Conservation (phyloP, 805 yeast genomes). For the Saccharomycopsis fodiens region DNA sequence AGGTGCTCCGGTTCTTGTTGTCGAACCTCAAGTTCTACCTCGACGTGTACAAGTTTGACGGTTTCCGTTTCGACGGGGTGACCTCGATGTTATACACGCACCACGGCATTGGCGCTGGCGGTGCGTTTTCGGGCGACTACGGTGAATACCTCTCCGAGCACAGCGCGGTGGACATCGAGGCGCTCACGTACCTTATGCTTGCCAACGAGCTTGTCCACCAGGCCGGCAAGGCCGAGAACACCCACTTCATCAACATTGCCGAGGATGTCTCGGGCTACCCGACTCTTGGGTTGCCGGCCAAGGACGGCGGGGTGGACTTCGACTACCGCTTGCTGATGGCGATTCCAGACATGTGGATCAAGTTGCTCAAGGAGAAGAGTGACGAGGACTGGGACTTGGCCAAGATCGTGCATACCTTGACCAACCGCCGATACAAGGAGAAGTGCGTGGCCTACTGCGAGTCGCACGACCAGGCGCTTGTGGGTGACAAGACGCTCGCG, state of each 20-base stretch:
- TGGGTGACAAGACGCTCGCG: conserved; percentile 93
- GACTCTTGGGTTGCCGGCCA: conserved; percentile 71
- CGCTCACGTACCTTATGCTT: conserved; percentile 76
- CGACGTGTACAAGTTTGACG: conserved; percentile 83
- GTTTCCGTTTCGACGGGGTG: conserved; percentile 95
- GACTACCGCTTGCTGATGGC: conserved; percentile 96
- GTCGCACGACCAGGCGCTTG: conserved; percentile 95
- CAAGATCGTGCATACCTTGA: conserved; percentile 66
- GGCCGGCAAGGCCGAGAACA: conserved; percentile 35
- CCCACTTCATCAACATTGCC: conserved; percentile 70
- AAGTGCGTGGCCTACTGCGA: conserved; percentile 89
- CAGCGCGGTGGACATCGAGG: conserved; percentile 77
- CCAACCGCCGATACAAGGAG: conserved; percentile 84
- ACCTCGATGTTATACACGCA: conserved; percentile 88
- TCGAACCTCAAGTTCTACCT: conserved; percentile 78
- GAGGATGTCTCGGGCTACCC: conserved; percentile 99
- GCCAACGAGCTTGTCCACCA: conserved; percentile 74
- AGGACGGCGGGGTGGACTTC: conserved; percentile 83
- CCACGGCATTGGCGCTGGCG: conserved; percentile 82
- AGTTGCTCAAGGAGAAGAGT: conserved; percentile 67
- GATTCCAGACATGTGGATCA: conserved; percentile 98
- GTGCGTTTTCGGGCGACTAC: conserved; percentile 85
- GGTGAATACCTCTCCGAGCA: conserved; percentile 78
- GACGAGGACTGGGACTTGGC: conserved; percentile 94
- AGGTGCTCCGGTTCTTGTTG: conserved; percentile 78